These are phyloP conservation scores for Epichloe gansuensis DNA, from an alignment of 2,329 filamentous ascomycete genomes.

Conservation along the genomic window DNA sequence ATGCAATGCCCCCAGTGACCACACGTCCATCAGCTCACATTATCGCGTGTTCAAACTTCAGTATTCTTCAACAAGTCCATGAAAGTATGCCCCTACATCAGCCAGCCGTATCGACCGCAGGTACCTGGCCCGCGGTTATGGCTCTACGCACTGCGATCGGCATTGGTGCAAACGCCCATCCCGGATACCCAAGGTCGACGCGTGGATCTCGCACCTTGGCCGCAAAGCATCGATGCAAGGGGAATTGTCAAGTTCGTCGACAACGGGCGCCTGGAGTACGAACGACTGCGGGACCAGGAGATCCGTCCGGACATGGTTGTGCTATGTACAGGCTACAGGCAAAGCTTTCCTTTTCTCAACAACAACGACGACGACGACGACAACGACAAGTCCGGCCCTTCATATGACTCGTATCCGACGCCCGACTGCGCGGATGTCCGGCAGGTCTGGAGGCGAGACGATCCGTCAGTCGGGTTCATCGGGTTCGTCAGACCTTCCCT, in stretches of 20 bases:
- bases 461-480: conserved; percentile 29
- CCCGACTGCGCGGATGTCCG: conserved; percentile 36
- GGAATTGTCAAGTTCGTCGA: conserved; percentile 23
- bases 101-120: conserved; percentile 16
- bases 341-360: conserved; percentile 26
- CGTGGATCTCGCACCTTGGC: conserved; percentile 32
- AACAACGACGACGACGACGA: neutral
- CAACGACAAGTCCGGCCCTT: conserved; percentile 1
- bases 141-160: conserved; percentile 18
- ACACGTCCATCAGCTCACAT: no score
- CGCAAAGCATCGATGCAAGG: conserved; percentile 17
- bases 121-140: conserved; percentile 10
- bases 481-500: conserved; percentile 31
- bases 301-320: conserved; percentile 30
- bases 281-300: conserved; percentile 14
- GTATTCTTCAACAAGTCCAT: conserved; percentile 29
- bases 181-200: conserved; percentile 19
- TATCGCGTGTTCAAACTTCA: conserved; percentile 3
- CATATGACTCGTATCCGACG: conserved; percentile 20
- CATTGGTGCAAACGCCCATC: conserved; percentile 22
- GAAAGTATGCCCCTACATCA: conserved; percentile 25
- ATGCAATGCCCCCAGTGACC: no score
- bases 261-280: conserved; percentile 18
- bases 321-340: conserved; percentile 31
- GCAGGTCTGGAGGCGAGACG: conserved; percentile 30